Evolutionary conservation across 2,329 filamentous ascomycete species (phyloP).

Genomic region (Trichoderma sp.): DNA sequence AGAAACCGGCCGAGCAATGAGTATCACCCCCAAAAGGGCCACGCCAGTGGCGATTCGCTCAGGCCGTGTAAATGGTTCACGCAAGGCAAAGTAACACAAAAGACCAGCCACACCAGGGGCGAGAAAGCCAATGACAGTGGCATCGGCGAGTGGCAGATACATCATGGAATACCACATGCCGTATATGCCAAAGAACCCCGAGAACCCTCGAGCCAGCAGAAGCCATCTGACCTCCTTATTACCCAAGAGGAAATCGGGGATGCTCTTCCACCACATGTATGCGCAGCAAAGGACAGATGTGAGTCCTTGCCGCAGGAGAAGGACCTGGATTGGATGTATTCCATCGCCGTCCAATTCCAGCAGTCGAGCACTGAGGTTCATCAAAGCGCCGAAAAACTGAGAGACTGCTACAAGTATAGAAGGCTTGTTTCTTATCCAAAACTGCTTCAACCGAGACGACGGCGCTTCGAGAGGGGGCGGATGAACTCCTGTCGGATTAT

Average conservation of each 20-base stretch:
- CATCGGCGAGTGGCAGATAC: slow-evolving; percentile 83
- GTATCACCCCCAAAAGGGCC: slow-evolving; percentile 75
- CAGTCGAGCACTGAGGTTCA: slow-evolving; percentile 80
- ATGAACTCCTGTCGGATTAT: background rate
- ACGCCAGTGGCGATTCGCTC: slow-evolving; percentile 76
- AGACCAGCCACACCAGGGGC: slow-evolving; percentile 78
- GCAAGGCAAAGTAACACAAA: slow-evolving; percentile 71
- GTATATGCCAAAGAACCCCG: slow-evolving; percentile 77
- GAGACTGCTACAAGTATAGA: slow-evolving; percentile 71
- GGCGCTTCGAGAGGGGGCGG: background rate
- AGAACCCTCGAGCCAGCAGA: slow-evolving; percentile 66
- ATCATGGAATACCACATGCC: slow-evolving; percentile 69
- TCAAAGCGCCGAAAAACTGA: slow-evolving; percentile 79
- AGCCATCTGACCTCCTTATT: slow-evolving; percentile 65
- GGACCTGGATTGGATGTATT: slow-evolving; percentile 81
- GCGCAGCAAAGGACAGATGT: slow-evolving; percentile 65
- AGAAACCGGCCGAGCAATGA: slow-evolving; percentile 74
- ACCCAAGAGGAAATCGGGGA: slow-evolving; percentile 72
- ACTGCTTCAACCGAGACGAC: slow-evolving; percentile 33
- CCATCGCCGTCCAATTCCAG: slow-evolving; percentile 71
- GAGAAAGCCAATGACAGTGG: slow-evolving; percentile 87
- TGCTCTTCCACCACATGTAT: slow-evolving; percentile 73
- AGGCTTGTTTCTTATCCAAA: slow-evolving; percentile 70
- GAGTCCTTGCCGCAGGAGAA: slow-evolving; percentile 77
- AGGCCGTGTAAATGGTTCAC: slow-evolving; percentile 74